phyloP scores from a whole-genome alignment of 116 monocot genomes.

The Trichopus zeylanicus region DNA sequence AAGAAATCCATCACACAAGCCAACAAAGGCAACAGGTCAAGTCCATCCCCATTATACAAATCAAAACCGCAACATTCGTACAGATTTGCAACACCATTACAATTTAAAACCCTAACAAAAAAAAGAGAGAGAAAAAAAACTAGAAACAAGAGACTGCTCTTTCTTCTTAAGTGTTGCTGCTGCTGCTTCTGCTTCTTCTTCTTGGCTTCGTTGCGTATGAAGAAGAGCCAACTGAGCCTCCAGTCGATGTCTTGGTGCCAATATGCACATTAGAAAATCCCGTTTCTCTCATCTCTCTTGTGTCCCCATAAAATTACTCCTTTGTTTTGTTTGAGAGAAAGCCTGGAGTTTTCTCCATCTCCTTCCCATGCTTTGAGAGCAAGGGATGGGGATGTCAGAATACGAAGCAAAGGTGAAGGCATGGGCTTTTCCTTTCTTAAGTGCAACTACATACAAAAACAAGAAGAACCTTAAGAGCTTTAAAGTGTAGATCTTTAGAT shows the following conservation, averaged over 20 bases:
- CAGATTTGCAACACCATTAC: not conserved
- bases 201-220: not conserved
- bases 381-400: not conserved
- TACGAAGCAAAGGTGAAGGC: not conserved
- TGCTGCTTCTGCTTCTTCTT: not conserved
- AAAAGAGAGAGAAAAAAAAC: too few relatives aligned
- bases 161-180: not conserved
- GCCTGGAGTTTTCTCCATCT: not conserved
- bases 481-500: too few relatives aligned
- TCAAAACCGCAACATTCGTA: not conserved
- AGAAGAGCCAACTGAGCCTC: not conserved
- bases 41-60: not conserved
- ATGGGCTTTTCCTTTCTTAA: too few relatives aligned
- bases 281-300: not conserved
- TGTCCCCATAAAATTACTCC: slow-evolving; percentile 1
- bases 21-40: not conserved
- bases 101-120: too few relatives aligned
- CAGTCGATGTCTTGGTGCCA: not conserved
- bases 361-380: not conserved
- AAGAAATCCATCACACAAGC: not conserved
- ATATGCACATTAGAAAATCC: not conserved
- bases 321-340: not conserved
- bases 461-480: too few relatives aligned
- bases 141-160: too few relatives aligned
- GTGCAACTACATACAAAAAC: too few relatives aligned